These are phyloP conservation scores for Geoglossum glabrum DNA, from an alignment of 495 filamentous ascomycete species.

Conservation along the genomic window DNA sequence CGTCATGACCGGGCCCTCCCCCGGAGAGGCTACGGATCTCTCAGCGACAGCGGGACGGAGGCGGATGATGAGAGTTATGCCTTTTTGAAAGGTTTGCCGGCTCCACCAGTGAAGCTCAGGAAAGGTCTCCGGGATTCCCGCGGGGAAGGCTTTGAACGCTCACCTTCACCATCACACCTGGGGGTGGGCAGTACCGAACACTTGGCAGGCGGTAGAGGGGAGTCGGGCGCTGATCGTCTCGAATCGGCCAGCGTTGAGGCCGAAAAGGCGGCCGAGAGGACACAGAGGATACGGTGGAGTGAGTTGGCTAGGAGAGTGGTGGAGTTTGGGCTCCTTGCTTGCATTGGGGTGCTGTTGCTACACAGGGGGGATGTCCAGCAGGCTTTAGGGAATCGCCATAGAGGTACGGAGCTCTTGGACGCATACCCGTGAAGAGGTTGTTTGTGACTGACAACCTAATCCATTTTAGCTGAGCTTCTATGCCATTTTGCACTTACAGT, in stretches of 20 bases:
- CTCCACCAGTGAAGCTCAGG: slow-evolving; percentile 43
- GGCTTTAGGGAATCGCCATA: slow-evolving; percentile 22
- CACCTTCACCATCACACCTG: slow-evolving; percentile 36
- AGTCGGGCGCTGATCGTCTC: background rate
- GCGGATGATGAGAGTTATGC: slow-evolving; percentile 63
- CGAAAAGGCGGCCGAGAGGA: slow-evolving; percentile 15
- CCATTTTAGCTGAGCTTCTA: slow-evolving; percentile 24
- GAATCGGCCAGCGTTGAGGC: slow-evolving; percentile 8
- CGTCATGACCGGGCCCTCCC: slow-evolving; percentile 6
- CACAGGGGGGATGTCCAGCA: slow-evolving; percentile 16
- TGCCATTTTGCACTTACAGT: slow-evolving; percentile 19
- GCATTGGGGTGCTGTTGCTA: slow-evolving; percentile 25
- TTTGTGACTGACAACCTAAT: background rate
- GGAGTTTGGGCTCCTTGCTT: slow-evolving; percentile 25
- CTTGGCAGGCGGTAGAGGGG: background rate
- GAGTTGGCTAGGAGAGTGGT: slow-evolving; percentile 26
- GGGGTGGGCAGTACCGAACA: slow-evolving; percentile 29
- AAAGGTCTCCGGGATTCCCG: slow-evolving; percentile 44
- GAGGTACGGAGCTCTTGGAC: background rate
- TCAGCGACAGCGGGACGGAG: slow-evolving; percentile 78
- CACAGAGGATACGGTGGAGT: slow-evolving; percentile 19
- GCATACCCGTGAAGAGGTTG: background rate
- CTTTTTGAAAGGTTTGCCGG: slow-evolving; percentile 61
- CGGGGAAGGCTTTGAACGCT: slow-evolving; percentile 23
- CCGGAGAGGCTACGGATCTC: slow-evolving; percentile 12